Evolutionary conservation across 2,329 filamentous ascomycete genomes (phyloP), one percentile per base, ranked within the genome.

Genomic region (Leptosphaerulina australis): DNA sequence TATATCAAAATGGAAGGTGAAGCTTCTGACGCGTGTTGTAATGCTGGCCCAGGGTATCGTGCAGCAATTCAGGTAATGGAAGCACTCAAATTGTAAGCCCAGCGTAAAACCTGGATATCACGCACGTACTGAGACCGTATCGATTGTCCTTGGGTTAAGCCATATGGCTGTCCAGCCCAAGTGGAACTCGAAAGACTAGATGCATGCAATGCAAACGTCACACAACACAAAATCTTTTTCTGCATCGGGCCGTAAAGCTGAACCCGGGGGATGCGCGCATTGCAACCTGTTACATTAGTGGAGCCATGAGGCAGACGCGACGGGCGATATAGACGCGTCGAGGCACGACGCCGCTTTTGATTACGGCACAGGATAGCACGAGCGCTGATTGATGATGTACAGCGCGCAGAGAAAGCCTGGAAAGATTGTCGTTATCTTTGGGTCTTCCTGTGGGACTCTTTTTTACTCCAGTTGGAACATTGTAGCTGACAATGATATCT

Each of bases 241-340:
- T 51, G 48, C 44, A 44, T 53, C 40, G 50, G 43, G 39, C 44
- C 50, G 38, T 25, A 20, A 33, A 44, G 44, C 50, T 53, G 39
- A 48, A 49, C 17, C 26, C 39, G 46, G 50, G 37, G 40, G 36
- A 47, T 49, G 26, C 25, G 46, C 36, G 35, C 36, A 60, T 46
- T 15, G 50, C 46, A 53, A 45, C 50, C 57, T 60, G 64, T 63
- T 60, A 66, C 60, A 58, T 56, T 33, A 53, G 58, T 63, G 59
- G 62, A 63, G 56, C 55, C 40, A 37, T 39, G 56, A 60, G 53
- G 52, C 51, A 50, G 57, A 62, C 59, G 58, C 58, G 59, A 64
- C 53, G 48, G 50, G 60, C 63, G 60, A 49, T 59, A 63, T 59
- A 50, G 59, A 72, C 69, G 68, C 69, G 68, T 72, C 63, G 50